Evolutionary conservation across 2,329 filamentous ascomycete species (phyloP).

Genomic region (Colletotrichum eremochloae): DNA sequence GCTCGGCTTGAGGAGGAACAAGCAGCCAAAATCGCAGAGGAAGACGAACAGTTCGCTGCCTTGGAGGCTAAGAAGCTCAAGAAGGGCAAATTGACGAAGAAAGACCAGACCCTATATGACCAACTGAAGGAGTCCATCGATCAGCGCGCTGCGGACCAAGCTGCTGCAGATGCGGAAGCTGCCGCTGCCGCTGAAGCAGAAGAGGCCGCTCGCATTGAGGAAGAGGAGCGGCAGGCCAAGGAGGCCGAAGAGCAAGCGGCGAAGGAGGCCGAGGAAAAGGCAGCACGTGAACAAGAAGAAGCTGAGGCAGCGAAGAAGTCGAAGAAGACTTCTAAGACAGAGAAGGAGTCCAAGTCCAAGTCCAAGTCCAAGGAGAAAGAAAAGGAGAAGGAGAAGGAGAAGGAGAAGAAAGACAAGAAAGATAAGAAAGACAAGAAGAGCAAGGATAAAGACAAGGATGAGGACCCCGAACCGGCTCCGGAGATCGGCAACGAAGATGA

Average conservation of each 20-base stretch:
- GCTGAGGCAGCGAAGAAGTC: slow-evolving; percentile 55
- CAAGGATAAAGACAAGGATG: slow-evolving; percentile 42
- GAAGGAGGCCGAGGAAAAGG: slow-evolving; percentile 52
- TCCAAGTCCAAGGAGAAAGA: slow-evolving; percentile 52
- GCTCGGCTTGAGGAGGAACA: slow-evolving; percentile 43
- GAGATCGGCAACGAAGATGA: slow-evolving; percentile 41
- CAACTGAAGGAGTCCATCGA: slow-evolving; percentile 52
- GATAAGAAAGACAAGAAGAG: slow-evolving; percentile 51
- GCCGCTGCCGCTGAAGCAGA: slow-evolving; percentile 55
- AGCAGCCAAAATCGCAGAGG: slow-evolving; percentile 46
- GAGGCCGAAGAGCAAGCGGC: slow-evolving; percentile 58
- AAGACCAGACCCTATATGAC: slow-evolving; percentile 60
- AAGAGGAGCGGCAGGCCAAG: slow-evolving; percentile 50
- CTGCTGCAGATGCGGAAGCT: slow-evolving; percentile 55
- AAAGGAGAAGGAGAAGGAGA: slow-evolving; percentile 43
- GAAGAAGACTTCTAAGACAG: slow-evolving; percentile 56
- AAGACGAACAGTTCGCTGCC: slow-evolving; percentile 56
- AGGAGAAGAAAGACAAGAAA: slow-evolving; percentile 44
- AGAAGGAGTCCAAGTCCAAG: slow-evolving; percentile 53
- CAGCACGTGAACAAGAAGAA: slow-evolving; percentile 47
- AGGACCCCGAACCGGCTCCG: slow-evolving; percentile 33
- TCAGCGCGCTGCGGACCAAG: slow-evolving; percentile 57
- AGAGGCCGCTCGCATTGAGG: slow-evolving; percentile 48
- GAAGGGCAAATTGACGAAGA: slow-evolving; percentile 60
- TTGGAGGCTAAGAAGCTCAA: slow-evolving; percentile 64